Conservation (phyloP, 805 yeast genomes). For the Starmera quercuum region DNA sequence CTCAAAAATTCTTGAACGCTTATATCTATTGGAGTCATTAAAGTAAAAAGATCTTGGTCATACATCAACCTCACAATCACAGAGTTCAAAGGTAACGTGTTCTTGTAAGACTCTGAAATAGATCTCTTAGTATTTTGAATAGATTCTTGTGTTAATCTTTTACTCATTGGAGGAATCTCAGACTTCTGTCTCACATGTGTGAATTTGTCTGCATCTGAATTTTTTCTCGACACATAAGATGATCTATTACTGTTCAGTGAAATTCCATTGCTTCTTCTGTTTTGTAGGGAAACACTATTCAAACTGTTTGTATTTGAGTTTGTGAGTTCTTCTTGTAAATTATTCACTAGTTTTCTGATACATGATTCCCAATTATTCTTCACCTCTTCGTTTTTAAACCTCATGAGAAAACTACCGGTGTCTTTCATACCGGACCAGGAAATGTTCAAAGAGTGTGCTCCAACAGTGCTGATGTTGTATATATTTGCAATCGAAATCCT, state of each 20-base stretch:
- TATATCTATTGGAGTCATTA: slow-evolving; percentile 50
- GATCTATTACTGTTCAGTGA: slow-evolving; percentile 15
- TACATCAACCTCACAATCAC: slow-evolving; percentile 33
- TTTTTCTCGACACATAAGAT: slow-evolving; percentile 15
- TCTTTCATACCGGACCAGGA: slow-evolving; percentile 86
- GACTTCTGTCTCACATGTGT: slow-evolving; percentile 19
- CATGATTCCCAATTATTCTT: slow-evolving; percentile 77
- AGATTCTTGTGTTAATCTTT: slow-evolving; percentile 20
- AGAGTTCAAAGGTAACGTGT: slow-evolving; percentile 28
- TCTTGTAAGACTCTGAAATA: slow-evolving; percentile 32
- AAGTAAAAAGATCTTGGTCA: slow-evolving; percentile 48
- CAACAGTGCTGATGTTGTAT: slow-evolving; percentile 33
- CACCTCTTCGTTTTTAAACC: slow-evolving; percentile 77
- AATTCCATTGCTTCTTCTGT: slow-evolving; percentile 21
- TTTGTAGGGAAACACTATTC: slow-evolving; percentile 11
- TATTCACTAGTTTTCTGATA: slow-evolving; percentile 38
- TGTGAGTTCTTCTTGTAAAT: slow-evolving; percentile 20
- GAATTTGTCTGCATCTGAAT: slow-evolving; percentile 13
- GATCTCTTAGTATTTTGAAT: slow-evolving; percentile 23
- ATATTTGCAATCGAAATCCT: slow-evolving; percentile 72
- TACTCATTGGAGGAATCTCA: slow-evolving; percentile 10
- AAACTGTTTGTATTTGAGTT: slow-evolving; percentile 3
- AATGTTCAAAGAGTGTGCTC: slow-evolving; percentile 54
- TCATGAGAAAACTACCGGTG: slow-evolving; percentile 75
- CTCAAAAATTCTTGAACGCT: slow-evolving; percentile 44